Evolutionary conservation across 176 grass and related monocot species (phyloP).

Genomic region (Eremochloa ophiuroides): DNA sequence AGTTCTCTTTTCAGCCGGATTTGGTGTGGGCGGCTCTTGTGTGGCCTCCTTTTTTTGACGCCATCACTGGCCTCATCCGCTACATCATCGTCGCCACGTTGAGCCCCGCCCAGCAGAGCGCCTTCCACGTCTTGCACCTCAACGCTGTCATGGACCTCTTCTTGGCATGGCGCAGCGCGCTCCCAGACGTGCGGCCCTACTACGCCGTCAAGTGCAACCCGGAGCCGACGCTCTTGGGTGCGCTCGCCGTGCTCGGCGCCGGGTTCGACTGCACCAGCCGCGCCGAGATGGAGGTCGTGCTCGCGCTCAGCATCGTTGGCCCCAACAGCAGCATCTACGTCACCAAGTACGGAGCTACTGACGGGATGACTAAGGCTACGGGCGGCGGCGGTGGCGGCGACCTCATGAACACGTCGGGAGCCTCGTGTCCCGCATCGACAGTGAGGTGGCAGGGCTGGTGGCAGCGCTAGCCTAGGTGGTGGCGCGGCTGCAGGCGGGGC

Average conservation of each 20-base stretch:
- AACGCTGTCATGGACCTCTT: slow-evolving; percentile 7
- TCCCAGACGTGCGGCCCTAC: slow-evolving; percentile 26
- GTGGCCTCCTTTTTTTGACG: no score
- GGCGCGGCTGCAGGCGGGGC: no score
- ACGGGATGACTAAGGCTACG: no score
- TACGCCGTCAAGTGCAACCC: slow-evolving; percentile 58
- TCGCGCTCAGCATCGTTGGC: slow-evolving; percentile 27
- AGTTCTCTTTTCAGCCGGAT: no score
- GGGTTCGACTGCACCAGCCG: slow-evolving; percentile 45
- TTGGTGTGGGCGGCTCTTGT: no score
- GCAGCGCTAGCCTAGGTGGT: no score
- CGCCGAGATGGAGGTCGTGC: slow-evolving; percentile 36
- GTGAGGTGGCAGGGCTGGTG: no score
- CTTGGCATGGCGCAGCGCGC: not conserved
- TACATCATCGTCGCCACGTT: not conserved
- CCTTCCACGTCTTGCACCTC: slow-evolving; percentile 33
- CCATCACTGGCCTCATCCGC: not conserved
- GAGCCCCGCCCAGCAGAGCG: not conserved
- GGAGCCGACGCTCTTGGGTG: not conserved
- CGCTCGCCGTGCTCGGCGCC: slow-evolving; percentile 12
- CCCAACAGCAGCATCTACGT: slow-evolving; percentile 16
- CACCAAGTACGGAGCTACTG: no score
- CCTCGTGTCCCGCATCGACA: no score
- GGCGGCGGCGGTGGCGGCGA: no score
- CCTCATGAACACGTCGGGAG: no score